Base-by-base conservation (phyloP, 2,329 filamentous ascomycete species). In the Aspergillus pseudoglaucus region DNA sequence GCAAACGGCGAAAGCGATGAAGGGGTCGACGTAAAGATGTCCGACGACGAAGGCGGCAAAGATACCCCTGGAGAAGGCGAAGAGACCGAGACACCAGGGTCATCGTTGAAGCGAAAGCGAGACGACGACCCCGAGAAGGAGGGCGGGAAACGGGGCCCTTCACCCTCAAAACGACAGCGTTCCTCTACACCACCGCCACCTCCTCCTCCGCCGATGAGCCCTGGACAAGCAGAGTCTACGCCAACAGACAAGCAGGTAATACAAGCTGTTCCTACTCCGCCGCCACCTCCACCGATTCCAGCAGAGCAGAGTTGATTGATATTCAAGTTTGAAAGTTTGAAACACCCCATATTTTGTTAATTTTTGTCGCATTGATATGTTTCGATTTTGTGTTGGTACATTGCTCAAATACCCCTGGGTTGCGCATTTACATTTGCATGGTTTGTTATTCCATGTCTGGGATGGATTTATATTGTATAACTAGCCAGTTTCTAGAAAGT, bases 81-180 rank as follows among this genome's bases (percentile, higher is more conserved):
- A 12, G 45, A 43, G 40, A 20, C 30, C 17, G 47, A 48, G 12
- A 35, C 18, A 27, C 23, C 41, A 39, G 49, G 9, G 32, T 23
- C 15, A 37, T 53, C n/a, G 6, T 23, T 79, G 43, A 88, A 89
- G 65, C 79, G 85, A 8, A 89, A 88, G 65, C 77, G 84, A 42
- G 72, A 75, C 8, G 73, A 74, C 4, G 60, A 41, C 6, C 40
- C 62, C n/a, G 57, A 58, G 1, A 58, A 61, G 9, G 58, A 68
- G 33, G 54, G 54, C 4, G 56, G 54, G 32, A 45, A 35, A 14
- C 68, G 72, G 1, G 71, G 66, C 33, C 59, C 68, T 35, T 79
- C 76, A 1, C 78, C 79, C 1, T 74, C 72, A 1, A 82, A 84
- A 55, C 73, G 74, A n/a, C 79, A 78, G 18, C 77, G 74, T 33